A percentile compares a stretch with the other conserved stretches of the same genome.
Conservation (phyloP, 1,139 yeast species). For the Protomyces pachydermus region DNA sequence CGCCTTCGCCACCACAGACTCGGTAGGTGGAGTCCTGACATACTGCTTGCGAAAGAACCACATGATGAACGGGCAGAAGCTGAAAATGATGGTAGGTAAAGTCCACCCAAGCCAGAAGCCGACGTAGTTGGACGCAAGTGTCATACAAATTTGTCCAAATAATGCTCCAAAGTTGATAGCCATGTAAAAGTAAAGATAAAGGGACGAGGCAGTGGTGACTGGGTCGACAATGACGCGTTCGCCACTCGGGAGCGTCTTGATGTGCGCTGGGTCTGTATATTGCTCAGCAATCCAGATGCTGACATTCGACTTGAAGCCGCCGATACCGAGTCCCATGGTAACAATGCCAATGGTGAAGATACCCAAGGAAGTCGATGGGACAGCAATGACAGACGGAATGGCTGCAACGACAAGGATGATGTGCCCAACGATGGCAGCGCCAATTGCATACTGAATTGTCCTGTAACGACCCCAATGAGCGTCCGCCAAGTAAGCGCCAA, state of each 20-base stretch:
- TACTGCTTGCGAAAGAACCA: constrained; percentile 54
- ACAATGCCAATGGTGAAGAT: constrained; percentile 57
- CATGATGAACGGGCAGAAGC: constrained; percentile 55
- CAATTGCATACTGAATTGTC: constrained; percentile 59
- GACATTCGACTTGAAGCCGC: constrained; percentile 75
- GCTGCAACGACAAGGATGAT: constrained; percentile 65
- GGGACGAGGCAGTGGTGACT: constrained; percentile 63
- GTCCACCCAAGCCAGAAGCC: constrained; percentile 76
- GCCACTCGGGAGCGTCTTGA: constrained; percentile 56
- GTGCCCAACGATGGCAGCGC: constrained; percentile 58
- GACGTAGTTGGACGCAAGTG: constrained; percentile 54
- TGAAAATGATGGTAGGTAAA: constrained; percentile 60
- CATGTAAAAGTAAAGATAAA: constrained; percentile 73
- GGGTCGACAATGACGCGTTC: constrained; percentile 68
- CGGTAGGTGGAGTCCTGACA: constrained; percentile 58
- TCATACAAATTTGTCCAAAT: constrained; percentile 71
- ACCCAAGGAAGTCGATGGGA: constrained; percentile 47
- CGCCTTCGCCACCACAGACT: constrained; percentile 56
- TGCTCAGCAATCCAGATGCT: constrained; percentile 79
- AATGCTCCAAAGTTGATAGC: constrained; percentile 77
- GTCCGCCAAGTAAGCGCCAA: constrained; percentile 74
- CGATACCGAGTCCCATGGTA: constrained; percentile 70
- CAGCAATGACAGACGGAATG: constrained; percentile 55
- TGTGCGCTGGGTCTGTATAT: constrained; percentile 54
- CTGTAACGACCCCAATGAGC: constrained; percentile 67